Base-by-base conservation (phyloP, 768 basidiomycete genomes). In the Mycena vitilis region DNA sequence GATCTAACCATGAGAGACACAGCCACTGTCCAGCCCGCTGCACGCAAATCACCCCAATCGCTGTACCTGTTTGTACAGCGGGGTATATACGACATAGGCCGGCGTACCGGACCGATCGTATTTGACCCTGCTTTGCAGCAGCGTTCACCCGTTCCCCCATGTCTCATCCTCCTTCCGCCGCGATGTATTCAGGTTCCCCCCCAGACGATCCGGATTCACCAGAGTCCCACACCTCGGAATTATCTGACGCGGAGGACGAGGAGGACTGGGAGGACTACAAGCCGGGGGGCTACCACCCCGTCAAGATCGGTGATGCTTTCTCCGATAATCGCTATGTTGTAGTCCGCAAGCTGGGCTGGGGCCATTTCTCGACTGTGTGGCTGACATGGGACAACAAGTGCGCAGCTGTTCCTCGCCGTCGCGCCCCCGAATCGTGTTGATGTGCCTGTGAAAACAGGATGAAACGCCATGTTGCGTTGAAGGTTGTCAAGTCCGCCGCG, bases 401-500 rank as follows among this genome's bases (percentile, higher is more conserved):
- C 72, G 89, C 82, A 16, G 53, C 36, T 53, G 34, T 69, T 52
- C 37, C 30, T 42, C 16, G 54, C 44, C 38, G 37, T 55, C 40
- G 40, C 47, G 60, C 68, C 59, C 59, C 61, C 60, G 66, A 64
- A 60, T 65, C 60, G 63, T 66, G 51, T 74, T 72, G 45, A 74
- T 72, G 61, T 63, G 51, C 70, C 37, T 59, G 60, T 69, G 66
- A 59, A 49, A 65, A 66, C 81, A 99, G 97, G 77, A 86, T 95
- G 82, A 91, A 94, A 73, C 93, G 95, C 56, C 98, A 99, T 81
- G 98, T 99, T 75, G 98, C 98, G 16, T 91, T 99, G 78, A 99
- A 99, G 81, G 95, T 99, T 76, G 98, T 99, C 79, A 99, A 99
- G 81, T 98, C 96, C 18, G 98, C 97, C 0, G 90, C 92, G 0